Base-by-base conservation (phyloP, 2,329 filamentous ascomycete species). In the Parafenestella ontariensis region DNA sequence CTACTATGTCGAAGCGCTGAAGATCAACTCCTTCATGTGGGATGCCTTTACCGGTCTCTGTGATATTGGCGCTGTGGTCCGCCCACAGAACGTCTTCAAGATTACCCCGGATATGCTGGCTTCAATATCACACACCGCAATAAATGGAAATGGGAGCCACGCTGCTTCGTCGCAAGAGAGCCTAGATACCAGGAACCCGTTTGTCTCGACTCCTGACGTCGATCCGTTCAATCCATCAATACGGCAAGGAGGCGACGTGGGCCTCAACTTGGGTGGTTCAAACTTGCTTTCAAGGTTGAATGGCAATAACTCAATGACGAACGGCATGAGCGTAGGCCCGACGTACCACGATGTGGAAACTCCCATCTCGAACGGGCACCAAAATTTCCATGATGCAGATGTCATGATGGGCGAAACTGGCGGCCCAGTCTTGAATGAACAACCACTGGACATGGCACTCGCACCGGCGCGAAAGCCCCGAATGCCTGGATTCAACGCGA, bases 1-100 rank as follows among this genome's bases (percentile, higher is more conserved):
- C 62, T 92, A 87, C 74, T 98, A 95, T 71, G 92, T 96, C 63
- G 92, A 96, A 56, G 87, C 93, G 5, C 79, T 99, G 66, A 96
- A 93, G 77, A 76, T 88, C 49, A 99, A 98, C 69, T 93, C 95
- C 1, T 94, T 98, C 76, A 95, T 96, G 85, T 99, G 95, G 95
- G 95, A 99, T 80, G 93, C 94, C 0, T 98, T 98, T 68, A 87
- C 89, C 20, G 89, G 87, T 15, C 83, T 99, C 7, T 96, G 93
- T 72, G 92, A 97, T 70, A 91, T 85, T 39, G 87, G 85, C 79
- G 89, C 92, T 40, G 88, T 87, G 62, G 83, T 98, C 49, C 87
- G 90, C 51, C 87, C 95, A 9, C 85, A 88, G 23, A 96, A 96
- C 68, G 90, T 97, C 58, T 99, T 96, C 79, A 92, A 88, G 71